Conservation (phyloP, 441 rosid genomes). For the Erysimum cheiri region DNA sequence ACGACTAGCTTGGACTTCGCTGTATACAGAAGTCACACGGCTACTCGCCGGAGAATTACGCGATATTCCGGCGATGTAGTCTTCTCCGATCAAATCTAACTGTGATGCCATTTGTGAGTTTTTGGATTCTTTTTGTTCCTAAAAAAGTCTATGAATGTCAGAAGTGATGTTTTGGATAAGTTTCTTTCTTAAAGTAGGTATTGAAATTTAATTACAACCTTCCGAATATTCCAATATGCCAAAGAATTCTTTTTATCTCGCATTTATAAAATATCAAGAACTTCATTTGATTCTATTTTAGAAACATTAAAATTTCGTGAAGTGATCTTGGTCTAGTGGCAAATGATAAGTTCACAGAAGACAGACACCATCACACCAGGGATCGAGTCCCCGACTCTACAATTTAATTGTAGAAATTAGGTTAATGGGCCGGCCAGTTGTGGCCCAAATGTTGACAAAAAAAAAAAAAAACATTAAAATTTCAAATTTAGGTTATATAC, state of each 20-base stretch:
- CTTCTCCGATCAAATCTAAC: conserved; percentile 32
- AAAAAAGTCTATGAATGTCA: conserved; percentile 13
- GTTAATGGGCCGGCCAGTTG: too few relatives aligned
- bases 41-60: conserved; percentile 34
- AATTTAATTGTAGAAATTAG: too few relatives aligned
- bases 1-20: conserved; percentile 87
- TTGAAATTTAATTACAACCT: conserved; percentile 2
- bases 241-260: background rate
- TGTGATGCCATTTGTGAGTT: conserved; percentile 24
- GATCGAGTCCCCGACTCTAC: too few relatives aligned
- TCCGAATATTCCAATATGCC: conserved; percentile 42
- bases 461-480: background rate
- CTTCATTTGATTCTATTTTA: background rate
- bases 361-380: too few relatives aligned
- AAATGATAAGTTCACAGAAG: too few relatives aligned
- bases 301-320: too few relatives aligned
- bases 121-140: conserved; percentile 17
- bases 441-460: too few relatives aligned
- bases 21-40: conserved; percentile 78
- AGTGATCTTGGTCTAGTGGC: too few relatives aligned
- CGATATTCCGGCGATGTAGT: conserved; percentile 45
- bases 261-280: background rate
- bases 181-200: background rate
- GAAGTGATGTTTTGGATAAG: conserved; percentile 37
- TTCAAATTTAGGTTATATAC: too few relatives aligned